phyloP scores from a whole-genome alignment of 306 rosid species.

The Medicago ruthenica region DNA sequence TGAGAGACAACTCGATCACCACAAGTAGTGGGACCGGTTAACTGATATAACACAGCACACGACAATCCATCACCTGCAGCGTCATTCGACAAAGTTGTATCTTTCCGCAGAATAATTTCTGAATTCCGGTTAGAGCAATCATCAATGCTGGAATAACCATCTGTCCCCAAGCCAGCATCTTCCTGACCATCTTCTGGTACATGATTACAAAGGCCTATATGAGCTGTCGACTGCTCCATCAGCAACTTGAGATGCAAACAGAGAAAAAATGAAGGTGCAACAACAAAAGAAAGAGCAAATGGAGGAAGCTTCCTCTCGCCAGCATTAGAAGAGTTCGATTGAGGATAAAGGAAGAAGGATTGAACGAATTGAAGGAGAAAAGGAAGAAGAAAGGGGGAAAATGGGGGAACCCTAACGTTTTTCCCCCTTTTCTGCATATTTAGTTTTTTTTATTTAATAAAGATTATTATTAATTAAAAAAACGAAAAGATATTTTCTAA shows the following conservation, averaged over 20 bases:
- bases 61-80: slow-evolving; percentile 51
- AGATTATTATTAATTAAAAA: no score
- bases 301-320: slow-evolving; percentile 67
- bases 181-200: slow-evolving; percentile 51
- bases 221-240: slow-evolving; percentile 66
- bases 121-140: slow-evolving; percentile 49
- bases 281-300: slow-evolving; percentile 76
- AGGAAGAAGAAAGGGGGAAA: no score
- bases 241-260: slow-evolving; percentile 84
- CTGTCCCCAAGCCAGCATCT: slow-evolving; percentile 49
- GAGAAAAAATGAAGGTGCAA: slow-evolving; percentile 84
- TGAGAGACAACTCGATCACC: slow-evolving; percentile 42
- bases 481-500: no score
- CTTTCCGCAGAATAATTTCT: slow-evolving; percentile 44
- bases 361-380: no score
- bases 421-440: no score
- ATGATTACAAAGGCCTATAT: slow-evolving; percentile 52
- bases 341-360: no score
- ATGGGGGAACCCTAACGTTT: no score
- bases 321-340: slow-evolving; percentile 47
- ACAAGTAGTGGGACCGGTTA: slow-evolving; percentile 44
- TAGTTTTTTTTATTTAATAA: no score
- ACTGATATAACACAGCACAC: slow-evolving; percentile 47
- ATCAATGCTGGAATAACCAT: slow-evolving; percentile 46
- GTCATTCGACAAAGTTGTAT: slow-evolving; percentile 42